Percentiles rank a stretch among this genome's conserved stretches.
These are phyloP conservation scores for Rhynchospora tenuis DNA, from an alignment of 176 grass and related monocot genomes.

Conservation along the genomic window DNA sequence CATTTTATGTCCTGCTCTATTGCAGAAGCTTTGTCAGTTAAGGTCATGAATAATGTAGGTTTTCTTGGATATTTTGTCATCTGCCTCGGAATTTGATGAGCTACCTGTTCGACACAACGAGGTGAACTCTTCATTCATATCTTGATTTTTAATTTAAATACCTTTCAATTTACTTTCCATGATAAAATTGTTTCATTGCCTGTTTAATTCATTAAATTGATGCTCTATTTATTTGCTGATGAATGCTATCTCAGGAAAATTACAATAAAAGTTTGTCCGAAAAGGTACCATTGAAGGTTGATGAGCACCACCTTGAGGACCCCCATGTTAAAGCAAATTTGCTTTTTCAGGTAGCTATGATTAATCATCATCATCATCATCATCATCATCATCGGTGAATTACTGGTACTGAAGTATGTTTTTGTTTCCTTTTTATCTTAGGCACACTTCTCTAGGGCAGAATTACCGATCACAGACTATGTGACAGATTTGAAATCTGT, in stretches of 20 bases:
- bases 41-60: conserved; percentile 35
- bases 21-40: conserved; percentile 24
- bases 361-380: neutral
- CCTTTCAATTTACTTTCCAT: neutral
- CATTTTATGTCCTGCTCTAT: conserved; percentile 1
- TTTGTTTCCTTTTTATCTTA: conserved; percentile 36
- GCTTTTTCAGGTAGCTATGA: conserved; percentile 76
- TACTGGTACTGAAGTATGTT: conserved; percentile 1
- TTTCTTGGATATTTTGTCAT: conserved; percentile 82
- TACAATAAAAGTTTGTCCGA: conserved; percentile 69
- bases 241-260: conserved; percentile 63
- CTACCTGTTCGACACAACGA: conserved; percentile 98
- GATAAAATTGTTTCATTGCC: neutral
- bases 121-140: conserved; percentile 35
- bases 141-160: neutral
- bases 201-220: neutral
- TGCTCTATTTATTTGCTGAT: conserved; percentile 17
- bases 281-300: conserved; percentile 68
- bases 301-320: conserved; percentile 82
- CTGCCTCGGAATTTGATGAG: conserved; percentile 86
- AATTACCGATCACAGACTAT: conserved; percentile 88
- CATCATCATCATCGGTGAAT: neutral
- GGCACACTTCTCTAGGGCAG: conserved; percentile 87
- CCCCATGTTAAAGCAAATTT: conserved; percentile 99
- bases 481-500: conserved; percentile 93